Evolutionary conservation across 2,329 filamentous ascomycete genomes (phyloP).

Genomic region (Thyridium curvatum): DNA sequence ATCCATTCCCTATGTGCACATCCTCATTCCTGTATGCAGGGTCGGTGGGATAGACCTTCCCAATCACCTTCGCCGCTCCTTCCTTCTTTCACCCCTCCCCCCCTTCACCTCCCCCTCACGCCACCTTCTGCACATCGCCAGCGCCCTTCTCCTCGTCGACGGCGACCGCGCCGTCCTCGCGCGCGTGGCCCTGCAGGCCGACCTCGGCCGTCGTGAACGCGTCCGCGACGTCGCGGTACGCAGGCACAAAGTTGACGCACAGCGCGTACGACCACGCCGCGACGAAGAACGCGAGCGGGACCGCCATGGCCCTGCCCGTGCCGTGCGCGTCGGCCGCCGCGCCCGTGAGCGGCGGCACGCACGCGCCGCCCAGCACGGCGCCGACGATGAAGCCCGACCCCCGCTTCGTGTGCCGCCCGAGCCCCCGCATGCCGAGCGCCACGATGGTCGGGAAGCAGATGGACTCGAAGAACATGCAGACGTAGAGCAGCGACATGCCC

Average conservation of each 20-base stretch:
- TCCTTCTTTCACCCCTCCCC: too few relatives aligned
- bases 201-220: slow-evolving; percentile 40
- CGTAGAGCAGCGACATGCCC: slow-evolving; percentile 56
- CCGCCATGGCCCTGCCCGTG: slow-evolving; percentile 58
- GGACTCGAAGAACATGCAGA: slow-evolving; percentile 72
- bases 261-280: slow-evolving; percentile 50
- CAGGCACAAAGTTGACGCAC: slow-evolving; percentile 60
- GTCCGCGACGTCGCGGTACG: slow-evolving; percentile 58
- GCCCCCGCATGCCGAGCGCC: slow-evolving; percentile 66
- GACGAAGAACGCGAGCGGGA: slow-evolving; percentile 56
- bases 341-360: slow-evolving; percentile 10
- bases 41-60: too few relatives aligned
- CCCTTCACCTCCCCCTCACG: too few relatives aligned
- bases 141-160: slow-evolving; percentile 9
- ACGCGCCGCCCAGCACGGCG: slow-evolving; percentile 41
- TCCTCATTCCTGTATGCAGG: too few relatives aligned
- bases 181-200: slow-evolving; percentile 19
- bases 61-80: too few relatives aligned
- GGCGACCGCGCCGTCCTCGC: neutral
- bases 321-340: slow-evolving; percentile 54
- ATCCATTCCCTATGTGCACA: too few relatives aligned
- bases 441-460: slow-evolving; percentile 80
- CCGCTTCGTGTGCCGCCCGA: slow-evolving; percentile 71
- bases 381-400: slow-evolving; percentile 67
- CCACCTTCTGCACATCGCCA: neutral